Evolutionary conservation across 1,284 basidiomycete species (phyloP), one percentile per base, ranked within the genome.

Genomic region (Cystodermella granulosa): DNA sequence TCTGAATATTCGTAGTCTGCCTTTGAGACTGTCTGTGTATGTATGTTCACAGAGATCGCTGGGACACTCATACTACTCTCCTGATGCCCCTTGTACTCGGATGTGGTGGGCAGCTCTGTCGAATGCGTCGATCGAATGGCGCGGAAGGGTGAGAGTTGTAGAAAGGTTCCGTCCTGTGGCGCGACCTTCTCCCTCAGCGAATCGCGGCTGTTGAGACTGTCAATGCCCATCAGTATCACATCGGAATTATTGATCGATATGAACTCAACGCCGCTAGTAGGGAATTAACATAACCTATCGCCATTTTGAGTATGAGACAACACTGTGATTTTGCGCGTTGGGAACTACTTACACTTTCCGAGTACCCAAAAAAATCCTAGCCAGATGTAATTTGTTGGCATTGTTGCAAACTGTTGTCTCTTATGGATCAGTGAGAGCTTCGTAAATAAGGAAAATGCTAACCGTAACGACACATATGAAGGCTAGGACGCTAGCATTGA

Each of bases 301-400:
- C 28, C 18, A 28, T 7, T 17, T 45, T 24, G 35, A 42, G 34
- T 7, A 22, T 39, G 35, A n/a, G 47, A 42, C 15, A 14, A 13
- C 4, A 11, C 37, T 14, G 26, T 39, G 16, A 39, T 58, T 41
- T 21, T 13, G 22, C 13, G 17, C 28, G 4, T n/a, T n/a, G n/a
- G n/a, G n/a, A n/a, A n/a, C n/a, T n/a, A 50, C 68, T 52, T 47
- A 70, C 70, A 70, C 61, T 70, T 71, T 37, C 70, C 70, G 24
- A 68, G 57, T 15, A 72, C 49, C 69, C 69, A 73, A 53, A 73
- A 71, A 46, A 70, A 67, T 2, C 65, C 68, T 34, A 71, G 51
- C 65, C 69, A 73, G 2, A 71, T 52, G 51, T 65, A 70, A 41
- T 67, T 67, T 21, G 61, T 62, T 13, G 70, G 69, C 67, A 71